Base-by-base conservation (phyloP, 2,329 filamentous ascomycete species). In the Arthrobotrys sphaeroides region DNA sequence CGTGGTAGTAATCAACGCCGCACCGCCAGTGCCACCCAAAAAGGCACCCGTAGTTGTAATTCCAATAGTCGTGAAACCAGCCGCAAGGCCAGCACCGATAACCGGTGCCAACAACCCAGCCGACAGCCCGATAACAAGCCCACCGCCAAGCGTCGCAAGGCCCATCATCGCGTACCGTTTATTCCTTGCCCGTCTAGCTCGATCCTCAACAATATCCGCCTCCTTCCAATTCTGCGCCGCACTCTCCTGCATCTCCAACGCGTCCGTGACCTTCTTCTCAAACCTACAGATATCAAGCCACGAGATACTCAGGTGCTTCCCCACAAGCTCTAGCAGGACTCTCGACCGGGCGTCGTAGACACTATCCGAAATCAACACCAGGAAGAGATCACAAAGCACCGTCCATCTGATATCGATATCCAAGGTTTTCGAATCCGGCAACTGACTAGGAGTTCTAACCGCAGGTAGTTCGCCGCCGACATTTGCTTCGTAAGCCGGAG, bases 371-470 rank as follows among this genome's bases (percentile, higher is more conserved):
- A 99, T 94, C n/a, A 99, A 86, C 3, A 97, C 89, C 2, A 99
- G 86, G 82, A 99, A 99, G 3, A 99, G 84, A 82, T 99, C 95
- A 81, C 95, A 99, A 1, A 99, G 87, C 0, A 98, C 91, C 0
- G 95, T 99, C 95, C 95, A 99, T 16, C 95, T 89, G 64, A 99
- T 86, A 82, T 99, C 95, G 72, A 99, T 96, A 80, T 98, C 94
- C 72, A 99, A 91, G 79, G 92, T 95, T 67, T 90, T 88, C 1
- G 91, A 92, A 2, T 88, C 89, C 0, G 92, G 91, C 77, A 98
- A 86, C 80, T 97, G 90, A 1, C 92, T 93, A 0, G 93, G 93
- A 0, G 89, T 93, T 79, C 90, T 90, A 16, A 96, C 92, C 77
- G 91, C 90, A 0, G 92, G 90, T 59, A 95, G 85, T 47, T 92